Base-by-base conservation (phyloP, 2,329 filamentous ascomycete genomes). In the Cadophora luteo-olivacea region DNA sequence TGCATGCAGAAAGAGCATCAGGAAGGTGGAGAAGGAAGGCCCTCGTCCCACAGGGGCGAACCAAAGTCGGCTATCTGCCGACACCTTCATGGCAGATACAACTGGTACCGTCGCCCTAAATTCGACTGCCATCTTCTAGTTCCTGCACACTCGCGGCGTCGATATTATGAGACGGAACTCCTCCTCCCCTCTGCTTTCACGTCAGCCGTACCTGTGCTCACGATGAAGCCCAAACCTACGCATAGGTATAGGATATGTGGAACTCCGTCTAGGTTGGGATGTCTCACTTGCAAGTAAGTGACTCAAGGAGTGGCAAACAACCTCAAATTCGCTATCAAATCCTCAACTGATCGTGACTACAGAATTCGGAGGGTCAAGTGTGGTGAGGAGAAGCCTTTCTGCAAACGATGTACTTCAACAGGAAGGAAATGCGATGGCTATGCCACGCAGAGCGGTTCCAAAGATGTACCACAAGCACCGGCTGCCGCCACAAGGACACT, bases 281-380 rank as follows among this genome's bases (percentile, higher is more conserved):
- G 75, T 65, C 65, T 73, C 25, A 76, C 75, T 62, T 76, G 75
- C 75, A 76, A 76, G 75, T 76, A 71, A 69, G 72, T 72, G 22
- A 29, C 33, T 66, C 36, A 36, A 49, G 38, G 48, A 45, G 29
- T 29, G 29, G 22, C 16, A 9, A 24, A 8, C 3, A 8, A 52
- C 22, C 54, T 16, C 25, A 36, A 16, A 54, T 24, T 32, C n/a
- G 33, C 33, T 29, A 16, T 8, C 8, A 24, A 58, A 19, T 16
- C 12, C 32, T 16, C 9, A 38, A 61, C 68, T 71, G n/a, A 69
- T n/a, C 4, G 48, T 38, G 5, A 49, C 51, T 33, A 9, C 61
- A 77, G 76, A 60, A 74, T 76, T 24, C 70, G 76, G 48, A 69
- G 75, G 67, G 74, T 77, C 19, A 77, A 77, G 57, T 77, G 76